Percentiles rank a stretch among this genome's conserved stretches.
Conservation (phyloP, 352 stramenopile species). For the Phytophthora boehmeriae region DNA sequence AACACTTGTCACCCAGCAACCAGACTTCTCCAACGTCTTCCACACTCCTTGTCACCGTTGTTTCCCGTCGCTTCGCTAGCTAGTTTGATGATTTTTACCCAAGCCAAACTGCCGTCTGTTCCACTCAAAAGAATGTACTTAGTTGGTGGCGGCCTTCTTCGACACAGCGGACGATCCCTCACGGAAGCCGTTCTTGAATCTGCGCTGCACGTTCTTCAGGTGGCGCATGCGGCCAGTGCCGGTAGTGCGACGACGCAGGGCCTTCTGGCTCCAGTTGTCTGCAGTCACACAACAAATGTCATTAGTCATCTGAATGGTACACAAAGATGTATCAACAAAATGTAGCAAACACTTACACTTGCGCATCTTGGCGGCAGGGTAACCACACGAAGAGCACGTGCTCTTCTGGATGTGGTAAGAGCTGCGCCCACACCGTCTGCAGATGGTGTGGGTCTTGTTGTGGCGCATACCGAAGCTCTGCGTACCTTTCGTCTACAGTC, state of each 20-base stretch:
- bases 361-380: conserved; percentile 98
- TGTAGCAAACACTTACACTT: conserved; percentile 77
- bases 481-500: conserved; percentile 98
- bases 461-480: conserved; percentile 99
- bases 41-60: conserved; percentile 27
- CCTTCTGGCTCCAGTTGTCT: conserved; percentile 98
- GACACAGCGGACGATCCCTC: conserved; percentile 90
- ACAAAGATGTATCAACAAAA: conserved; percentile 6
- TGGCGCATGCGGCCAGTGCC: conserved; percentile 98
- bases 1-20: neutral
- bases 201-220: conserved; percentile 98
- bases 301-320: neutral
- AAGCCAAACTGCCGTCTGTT: conserved; percentile 38
- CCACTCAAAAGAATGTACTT: conserved; percentile 44
- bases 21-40: conserved; percentile 20
- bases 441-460: conserved; percentile 99
- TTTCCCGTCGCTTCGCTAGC: conserved; percentile 41
- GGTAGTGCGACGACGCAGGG: conserved; percentile 95
- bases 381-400: conserved; percentile 98
- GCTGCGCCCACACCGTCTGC: conserved; percentile 97
- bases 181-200: conserved; percentile 99
- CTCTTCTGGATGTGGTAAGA: conserved; percentile 99
- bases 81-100: conserved; percentile 40
- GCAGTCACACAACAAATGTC: conserved; percentile 1
- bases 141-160: conserved; percentile 92